phyloP scores from a whole-genome alignment of 2,329 filamentous ascomycete genomes.

The Paecilomyces niveus region DNA sequence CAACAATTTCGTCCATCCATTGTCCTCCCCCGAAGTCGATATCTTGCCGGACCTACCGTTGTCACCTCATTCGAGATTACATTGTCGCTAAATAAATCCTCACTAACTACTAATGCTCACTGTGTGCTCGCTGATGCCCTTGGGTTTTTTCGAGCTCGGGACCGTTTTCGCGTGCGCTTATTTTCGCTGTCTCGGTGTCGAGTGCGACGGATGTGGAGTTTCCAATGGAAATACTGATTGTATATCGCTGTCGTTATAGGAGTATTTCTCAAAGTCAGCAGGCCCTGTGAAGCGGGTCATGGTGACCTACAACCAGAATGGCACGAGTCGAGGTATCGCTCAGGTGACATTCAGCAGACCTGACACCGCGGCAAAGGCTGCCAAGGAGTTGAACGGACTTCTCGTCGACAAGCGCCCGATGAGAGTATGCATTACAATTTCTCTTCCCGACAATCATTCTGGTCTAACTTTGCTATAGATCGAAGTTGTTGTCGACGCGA shows the following conservation, averaged over 20 bases:
- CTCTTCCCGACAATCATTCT: constrained; percentile 9
- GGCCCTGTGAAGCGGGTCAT: constrained; percentile 87
- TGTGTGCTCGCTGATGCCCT: constrained; percentile 56
- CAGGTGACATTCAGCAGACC: constrained; percentile 78
- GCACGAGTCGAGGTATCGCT: constrained; percentile 84
- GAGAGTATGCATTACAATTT: constrained; percentile 56
- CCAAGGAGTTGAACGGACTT: constrained; percentile 76
- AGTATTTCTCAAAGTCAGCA: constrained; percentile 86
- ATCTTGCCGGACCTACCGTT: background rate
- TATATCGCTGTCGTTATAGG: constrained; percentile 58
- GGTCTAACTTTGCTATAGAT: constrained; percentile 49
- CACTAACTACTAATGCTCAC: constrained; percentile 36
- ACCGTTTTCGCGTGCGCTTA: constrained; percentile 16
- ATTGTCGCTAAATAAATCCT: background rate
- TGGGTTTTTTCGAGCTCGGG: constrained; percentile 16
- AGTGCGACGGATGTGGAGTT: constrained; percentile 14
- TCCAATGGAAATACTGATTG: constrained; percentile 38
- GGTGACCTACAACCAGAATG: constrained; percentile 86
- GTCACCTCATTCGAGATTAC: background rate
- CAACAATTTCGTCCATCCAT: background rate
- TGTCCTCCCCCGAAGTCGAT: background rate
- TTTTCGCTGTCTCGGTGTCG: constrained; percentile 19
- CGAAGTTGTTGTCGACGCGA: constrained; percentile 79
- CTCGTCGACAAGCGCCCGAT: constrained; percentile 85
- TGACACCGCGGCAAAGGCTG: constrained; percentile 77